Evolutionary conservation across 2,329 filamentous ascomycete species (phyloP).

Genomic region (Beauveria rudraprayagi): DNA sequence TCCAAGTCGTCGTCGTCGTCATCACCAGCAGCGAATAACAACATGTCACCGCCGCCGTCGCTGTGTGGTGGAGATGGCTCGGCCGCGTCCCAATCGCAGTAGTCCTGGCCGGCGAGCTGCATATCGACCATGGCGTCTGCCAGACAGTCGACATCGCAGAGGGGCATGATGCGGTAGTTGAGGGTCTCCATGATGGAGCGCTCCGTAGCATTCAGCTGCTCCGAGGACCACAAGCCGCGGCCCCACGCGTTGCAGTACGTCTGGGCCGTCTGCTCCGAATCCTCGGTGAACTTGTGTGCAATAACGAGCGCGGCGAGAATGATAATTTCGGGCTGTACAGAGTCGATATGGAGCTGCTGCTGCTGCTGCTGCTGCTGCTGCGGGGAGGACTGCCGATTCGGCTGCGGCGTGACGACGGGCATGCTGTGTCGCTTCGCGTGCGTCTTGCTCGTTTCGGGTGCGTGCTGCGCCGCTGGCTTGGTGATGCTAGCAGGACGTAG

Average conservation of each 20-base stretch:
- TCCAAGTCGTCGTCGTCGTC: constrained; percentile 13
- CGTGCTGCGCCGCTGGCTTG: not conserved
- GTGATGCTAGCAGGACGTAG: constrained; percentile 15
- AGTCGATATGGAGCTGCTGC: constrained; percentile 48
- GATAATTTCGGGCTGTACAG: constrained; percentile 54
- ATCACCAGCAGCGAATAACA: not conserved
- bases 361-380: not conserved
- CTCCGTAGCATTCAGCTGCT: constrained; percentile 58
- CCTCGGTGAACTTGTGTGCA: constrained; percentile 58
- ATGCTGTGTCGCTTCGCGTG: constrained; percentile 41
- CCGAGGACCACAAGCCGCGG: constrained; percentile 46
- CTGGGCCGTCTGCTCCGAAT: constrained; percentile 44
- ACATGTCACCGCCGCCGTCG: constrained; percentile 18
- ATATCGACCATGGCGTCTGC: constrained; percentile 55
- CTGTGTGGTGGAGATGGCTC: constrained; percentile 24
- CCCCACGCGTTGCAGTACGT: constrained; percentile 50
- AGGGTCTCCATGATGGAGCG: constrained; percentile 57
- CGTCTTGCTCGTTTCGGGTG: constrained; percentile 6
- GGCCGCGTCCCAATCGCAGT: constrained; percentile 18
- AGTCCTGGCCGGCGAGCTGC: constrained; percentile 44
- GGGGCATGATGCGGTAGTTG: constrained; percentile 53
- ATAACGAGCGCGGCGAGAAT: constrained; percentile 55
- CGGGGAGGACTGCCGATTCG: constrained; percentile 18
- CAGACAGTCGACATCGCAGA: constrained; percentile 49
- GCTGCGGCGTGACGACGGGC: constrained; percentile 28